Conservation (phyloP, 495 filamentous ascomycete species). For the Halenospora varia region DNA sequence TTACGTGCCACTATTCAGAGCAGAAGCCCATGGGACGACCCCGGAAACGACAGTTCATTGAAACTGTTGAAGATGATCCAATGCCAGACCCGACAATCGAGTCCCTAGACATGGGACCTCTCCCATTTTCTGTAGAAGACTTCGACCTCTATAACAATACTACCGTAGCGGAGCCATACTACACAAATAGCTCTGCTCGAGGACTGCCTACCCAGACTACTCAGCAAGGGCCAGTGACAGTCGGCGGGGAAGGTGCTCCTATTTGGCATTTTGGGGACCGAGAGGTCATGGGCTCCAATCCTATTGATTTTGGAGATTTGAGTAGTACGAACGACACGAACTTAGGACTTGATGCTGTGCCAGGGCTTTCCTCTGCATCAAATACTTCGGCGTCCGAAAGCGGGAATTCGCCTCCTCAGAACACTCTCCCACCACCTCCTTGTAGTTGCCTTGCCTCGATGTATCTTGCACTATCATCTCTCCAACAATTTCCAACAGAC, state of each 20-base stretch:
- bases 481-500: slow-evolving; percentile 39
- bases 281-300: slow-evolving; percentile 9
- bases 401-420: slow-evolving; percentile 8
- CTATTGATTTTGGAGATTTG: slow-evolving; percentile 17
- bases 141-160: slow-evolving; percentile 6
- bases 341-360: slow-evolving; percentile 15
- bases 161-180: slow-evolving; percentile 20
- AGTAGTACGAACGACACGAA: not conserved
- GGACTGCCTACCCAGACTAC: slow-evolving; percentile 12
- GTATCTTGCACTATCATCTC: slow-evolving; percentile 40
- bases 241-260: not conserved
- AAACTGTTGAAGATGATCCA: slow-evolving; percentile 23
- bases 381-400: slow-evolving; percentile 24
- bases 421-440: not conserved
- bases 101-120: not conserved
- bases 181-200: slow-evolving; percentile 21
- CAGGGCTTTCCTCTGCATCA: slow-evolving; percentile 23
- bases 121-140: slow-evolving; percentile 7
- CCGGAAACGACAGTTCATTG: slow-evolving; percentile 46
- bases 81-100: not conserved
- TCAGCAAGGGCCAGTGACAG: slow-evolving; percentile 22
- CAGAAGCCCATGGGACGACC: slow-evolving; percentile 62
- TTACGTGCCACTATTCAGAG: slow-evolving; percentile 52
- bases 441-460: slow-evolving; percentile 26
- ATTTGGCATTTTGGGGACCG: slow-evolving; percentile 17